Conservation (phyloP, 306 rosid genomes). For the Quercus suber region DNA sequence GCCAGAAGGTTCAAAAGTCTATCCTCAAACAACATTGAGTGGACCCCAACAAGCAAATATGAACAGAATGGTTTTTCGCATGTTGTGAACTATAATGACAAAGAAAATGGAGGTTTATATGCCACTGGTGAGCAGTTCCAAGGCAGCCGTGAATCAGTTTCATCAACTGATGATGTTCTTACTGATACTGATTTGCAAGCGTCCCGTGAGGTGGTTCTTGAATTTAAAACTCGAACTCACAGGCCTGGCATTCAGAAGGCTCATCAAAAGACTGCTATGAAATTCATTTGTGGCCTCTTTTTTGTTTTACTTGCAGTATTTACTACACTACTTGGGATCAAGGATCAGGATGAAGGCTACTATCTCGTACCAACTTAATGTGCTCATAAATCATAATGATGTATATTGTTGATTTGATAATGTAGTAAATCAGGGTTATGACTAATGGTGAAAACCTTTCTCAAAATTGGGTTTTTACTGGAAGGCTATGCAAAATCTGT, state of each 20-base stretch:
- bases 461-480: neutral
- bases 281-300: slow-evolving; percentile 55
- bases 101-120: slow-evolving; percentile 38
- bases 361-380: slow-evolving; percentile 71
- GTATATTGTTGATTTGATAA: slow-evolving; percentile 18
- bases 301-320: slow-evolving; percentile 45
- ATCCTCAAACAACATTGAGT: slow-evolving; percentile 45
- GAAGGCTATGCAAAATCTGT: neutral
- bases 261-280: slow-evolving; percentile 31
- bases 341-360: slow-evolving; percentile 47
- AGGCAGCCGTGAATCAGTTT: slow-evolving; percentile 62
- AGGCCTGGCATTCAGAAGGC: slow-evolving; percentile 18
- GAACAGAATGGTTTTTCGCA: slow-evolving; percentile 33
- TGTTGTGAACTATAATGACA: slow-evolving; percentile 19
- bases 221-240: slow-evolving; percentile 18
- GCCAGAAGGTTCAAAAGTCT: slow-evolving; percentile 44
- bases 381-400: slow-evolving; percentile 15
- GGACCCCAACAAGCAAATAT: slow-evolving; percentile 46
- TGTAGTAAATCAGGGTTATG: neutral
- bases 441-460: neutral
- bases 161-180: slow-evolving; percentile 54
- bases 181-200: slow-evolving; percentile 29
- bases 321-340: slow-evolving; percentile 54
- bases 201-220: slow-evolving; percentile 31
- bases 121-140: slow-evolving; percentile 39